Conservation (phyloP, 768 basidiomycete species). For the Clitopilus hobsonii region DNA sequence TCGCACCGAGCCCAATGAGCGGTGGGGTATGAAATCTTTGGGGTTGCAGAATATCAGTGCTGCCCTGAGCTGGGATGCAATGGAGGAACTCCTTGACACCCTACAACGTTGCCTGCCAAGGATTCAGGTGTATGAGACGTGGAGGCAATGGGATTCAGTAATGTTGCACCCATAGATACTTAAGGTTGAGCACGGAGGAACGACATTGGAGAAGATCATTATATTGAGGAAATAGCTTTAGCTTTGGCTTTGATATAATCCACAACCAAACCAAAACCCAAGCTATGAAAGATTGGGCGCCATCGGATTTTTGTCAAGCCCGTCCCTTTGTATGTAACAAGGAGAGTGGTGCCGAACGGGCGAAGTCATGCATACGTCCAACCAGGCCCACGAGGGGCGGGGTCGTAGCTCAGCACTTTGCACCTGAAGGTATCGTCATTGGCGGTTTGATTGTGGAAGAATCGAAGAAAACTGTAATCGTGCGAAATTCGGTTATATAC, state of each 20-base stretch:
- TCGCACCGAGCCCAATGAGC: not conserved
- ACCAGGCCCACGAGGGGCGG: conserved; percentile 29
- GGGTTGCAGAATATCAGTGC: not conserved
- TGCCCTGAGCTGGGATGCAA: not conserved
- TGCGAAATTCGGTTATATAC: conserved; percentile 8
- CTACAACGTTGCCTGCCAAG: not conserved
- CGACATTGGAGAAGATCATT: too few relatives aligned
- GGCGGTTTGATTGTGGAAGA: conserved; percentile 44
- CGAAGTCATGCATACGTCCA: conserved; percentile 44
- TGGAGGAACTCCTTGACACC: not conserved
- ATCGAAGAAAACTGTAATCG: conserved; percentile 22
- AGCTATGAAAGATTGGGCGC: conserved; percentile 25
- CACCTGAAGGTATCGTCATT: conserved; percentile 51
- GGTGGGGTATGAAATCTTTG: too few relatives aligned
- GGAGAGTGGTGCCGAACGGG: conserved; percentile 58
- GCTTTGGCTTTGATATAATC: too few relatives aligned
- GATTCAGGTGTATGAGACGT: not conserved
- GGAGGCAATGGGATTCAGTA: not conserved
- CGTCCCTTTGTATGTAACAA: conserved; percentile 62
- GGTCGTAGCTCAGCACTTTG: conserved; percentile 52
- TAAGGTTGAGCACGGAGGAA: too few relatives aligned
- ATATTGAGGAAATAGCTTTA: too few relatives aligned
- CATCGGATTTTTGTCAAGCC: conserved; percentile 47
- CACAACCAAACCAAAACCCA: conserved; percentile 14
- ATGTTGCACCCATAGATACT: not conserved